Percentiles rank a stretch among this genome's conserved stretches.
phyloP scores from a whole-genome alignment of 768 basidiomycete species.

The Antrodiella citrinella region DNA sequence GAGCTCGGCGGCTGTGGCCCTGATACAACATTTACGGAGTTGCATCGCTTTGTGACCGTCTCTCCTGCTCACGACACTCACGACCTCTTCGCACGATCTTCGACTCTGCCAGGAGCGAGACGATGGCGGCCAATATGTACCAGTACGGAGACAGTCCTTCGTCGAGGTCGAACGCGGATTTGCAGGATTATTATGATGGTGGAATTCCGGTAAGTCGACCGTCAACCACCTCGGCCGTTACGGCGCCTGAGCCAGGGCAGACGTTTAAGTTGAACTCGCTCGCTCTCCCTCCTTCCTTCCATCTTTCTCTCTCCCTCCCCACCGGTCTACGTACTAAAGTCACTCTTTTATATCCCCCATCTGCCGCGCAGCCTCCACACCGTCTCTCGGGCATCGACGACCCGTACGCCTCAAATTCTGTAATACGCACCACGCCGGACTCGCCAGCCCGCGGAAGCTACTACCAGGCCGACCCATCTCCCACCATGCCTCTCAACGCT shows the following conservation, averaged over 20 bases:
- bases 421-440: slow-evolving; percentile 15
- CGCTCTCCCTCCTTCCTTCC: slow-evolving; percentile 4
- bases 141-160: slow-evolving; percentile 8
- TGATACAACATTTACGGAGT: no score
- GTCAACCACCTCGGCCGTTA: no score
- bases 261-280: slow-evolving; percentile 3
- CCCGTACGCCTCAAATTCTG: slow-evolving; percentile 25
- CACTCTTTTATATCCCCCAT: slow-evolving; percentile 2
- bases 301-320: not conserved
- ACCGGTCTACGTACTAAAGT: not conserved
- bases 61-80: not conserved
- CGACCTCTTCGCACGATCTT: not conserved
- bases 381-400: slow-evolving; percentile 28
- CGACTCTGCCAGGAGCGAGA: no score
- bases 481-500: slow-evolving; percentile 16
- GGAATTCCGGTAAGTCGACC: slow-evolving; percentile 8
- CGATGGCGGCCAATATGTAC: not conserved
- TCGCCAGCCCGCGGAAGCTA: slow-evolving; percentile 10
- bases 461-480: slow-evolving; percentile 6
- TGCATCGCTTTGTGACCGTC: no score
- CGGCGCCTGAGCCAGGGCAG: no score
- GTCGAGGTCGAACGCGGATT: slow-evolving; percentile 6
- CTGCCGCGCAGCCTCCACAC: slow-evolving; percentile 26
- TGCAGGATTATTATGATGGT: slow-evolving; percentile 9
- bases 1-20: not conserved